Evolutionary conservation across 352 stramenopile species (phyloP).

Genomic region (Globisporangium yorkense): DNA sequence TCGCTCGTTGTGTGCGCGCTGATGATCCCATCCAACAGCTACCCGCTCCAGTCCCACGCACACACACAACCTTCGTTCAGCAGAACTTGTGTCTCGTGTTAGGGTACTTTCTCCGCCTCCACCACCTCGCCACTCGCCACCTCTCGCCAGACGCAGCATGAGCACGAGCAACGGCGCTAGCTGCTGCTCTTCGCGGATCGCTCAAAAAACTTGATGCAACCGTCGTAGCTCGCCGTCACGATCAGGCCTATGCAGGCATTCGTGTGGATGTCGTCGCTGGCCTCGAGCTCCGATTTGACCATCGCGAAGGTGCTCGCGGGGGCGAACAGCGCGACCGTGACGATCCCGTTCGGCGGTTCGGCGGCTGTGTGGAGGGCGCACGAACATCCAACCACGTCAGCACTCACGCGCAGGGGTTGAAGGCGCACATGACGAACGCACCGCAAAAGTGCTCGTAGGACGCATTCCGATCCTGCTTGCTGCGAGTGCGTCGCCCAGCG

Average conservation of each 20-base stretch:
- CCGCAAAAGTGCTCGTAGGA: conserved; percentile 79
- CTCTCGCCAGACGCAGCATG: too few relatives aligned
- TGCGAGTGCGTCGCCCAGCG: conserved; percentile 4
- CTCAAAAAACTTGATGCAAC: conserved; percentile 81
- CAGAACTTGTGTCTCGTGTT: too few relatives aligned
- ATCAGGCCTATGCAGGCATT: conserved; percentile 76
- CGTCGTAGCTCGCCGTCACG: conserved; percentile 80
- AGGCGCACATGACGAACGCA: conserved; percentile 13
- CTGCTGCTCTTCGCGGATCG: conserved; percentile 25
- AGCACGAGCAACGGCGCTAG: not conserved
- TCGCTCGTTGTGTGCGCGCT: too few relatives aligned
- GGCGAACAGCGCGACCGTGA: conserved; percentile 76
- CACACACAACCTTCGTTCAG: too few relatives aligned
- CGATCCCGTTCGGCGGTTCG: conserved; percentile 63
- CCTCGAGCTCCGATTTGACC: conserved; percentile 70
- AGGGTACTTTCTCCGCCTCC: too few relatives aligned
- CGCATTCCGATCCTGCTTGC: conserved; percentile 74
- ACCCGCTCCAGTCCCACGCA: too few relatives aligned
- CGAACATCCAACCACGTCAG: not conserved
- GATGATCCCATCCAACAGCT: too few relatives aligned
- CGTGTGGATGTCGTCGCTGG: conserved; percentile 45
- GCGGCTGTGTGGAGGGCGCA: conserved; percentile 26
- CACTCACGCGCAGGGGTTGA: not conserved
- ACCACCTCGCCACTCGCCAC: too few relatives aligned
- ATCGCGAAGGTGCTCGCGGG: conserved; percentile 77